A percentile compares a stretch with the other conserved stretches of the same genome.
These are phyloP conservation scores for Pichia sp. DNA, from an alignment of 1,139 yeast genomes.

Conservation along the genomic window DNA sequence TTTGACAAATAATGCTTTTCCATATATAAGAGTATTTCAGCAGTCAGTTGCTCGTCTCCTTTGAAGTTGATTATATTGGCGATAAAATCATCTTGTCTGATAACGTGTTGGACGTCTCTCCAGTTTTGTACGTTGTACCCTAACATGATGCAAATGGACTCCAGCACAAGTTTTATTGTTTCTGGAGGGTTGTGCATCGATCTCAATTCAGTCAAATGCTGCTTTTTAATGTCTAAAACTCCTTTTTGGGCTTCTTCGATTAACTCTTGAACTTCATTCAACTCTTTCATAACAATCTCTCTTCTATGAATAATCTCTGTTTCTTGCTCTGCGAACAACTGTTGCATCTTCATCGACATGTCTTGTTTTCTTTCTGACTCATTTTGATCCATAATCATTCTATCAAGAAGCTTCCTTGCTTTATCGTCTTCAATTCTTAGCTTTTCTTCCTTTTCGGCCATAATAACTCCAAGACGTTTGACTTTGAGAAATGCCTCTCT, in stretches of 20 bases:
- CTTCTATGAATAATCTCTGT: slow-evolving; percentile 53
- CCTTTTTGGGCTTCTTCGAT: slow-evolving; percentile 80
- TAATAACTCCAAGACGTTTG: slow-evolving; percentile 48
- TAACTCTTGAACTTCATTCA: slow-evolving; percentile 78
- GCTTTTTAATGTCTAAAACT: slow-evolving; percentile 87
- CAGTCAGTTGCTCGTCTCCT: slow-evolving; percentile 54
- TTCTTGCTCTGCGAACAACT: slow-evolving; percentile 66
- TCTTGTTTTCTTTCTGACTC: slow-evolving; percentile 90
- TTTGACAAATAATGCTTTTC: slow-evolving; percentile 55
- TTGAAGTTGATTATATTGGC: slow-evolving; percentile 74
- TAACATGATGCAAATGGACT: slow-evolving; percentile 76
- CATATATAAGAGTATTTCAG: slow-evolving; percentile 52
- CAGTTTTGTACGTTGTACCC: slow-evolving; percentile 69
- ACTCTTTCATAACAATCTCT: slow-evolving; percentile 52
- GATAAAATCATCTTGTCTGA: slow-evolving; percentile 84
- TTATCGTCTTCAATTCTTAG: slow-evolving; percentile 57
- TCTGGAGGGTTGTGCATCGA: slow-evolving; percentile 91
- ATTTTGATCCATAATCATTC: slow-evolving; percentile 82
- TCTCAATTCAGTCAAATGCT: slow-evolving; percentile 82
- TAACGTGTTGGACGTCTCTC: slow-evolving; percentile 80
- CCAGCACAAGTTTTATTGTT: slow-evolving; percentile 79
- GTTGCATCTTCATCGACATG: slow-evolving; percentile 74
- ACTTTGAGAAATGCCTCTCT: slow-evolving; percentile 77
- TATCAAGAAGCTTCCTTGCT: slow-evolving; percentile 67
- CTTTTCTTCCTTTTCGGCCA: slow-evolving; percentile 50